Base-by-base conservation (phyloP, 345 rosid species). In the Microthlaspi erraticum region DNA sequence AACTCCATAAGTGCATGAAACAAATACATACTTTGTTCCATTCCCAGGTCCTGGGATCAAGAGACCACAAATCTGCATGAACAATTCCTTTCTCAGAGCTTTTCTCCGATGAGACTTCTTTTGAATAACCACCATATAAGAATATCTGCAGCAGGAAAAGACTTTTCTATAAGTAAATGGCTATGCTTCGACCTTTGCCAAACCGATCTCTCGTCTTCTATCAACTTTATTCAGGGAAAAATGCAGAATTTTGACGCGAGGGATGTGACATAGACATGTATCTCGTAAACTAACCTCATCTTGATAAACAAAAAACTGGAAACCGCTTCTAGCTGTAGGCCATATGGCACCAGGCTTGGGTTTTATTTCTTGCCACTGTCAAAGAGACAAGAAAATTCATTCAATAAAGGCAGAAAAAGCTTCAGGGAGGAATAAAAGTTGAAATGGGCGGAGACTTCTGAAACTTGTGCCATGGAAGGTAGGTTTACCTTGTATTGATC, bases 21-120 rank as follows among this genome's bases (percentile, higher is more conserved):
- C 41, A 14, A 68, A 16, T 63, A 75, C 84, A 31, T 76, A 90
- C 98, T 94, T 93, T 93, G 83, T 82, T 93, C 98, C 98, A 93
- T 78, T 93, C 97, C 98, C 98, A 93, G 38, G 92, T 88, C 86
- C 85, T 84, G 54, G 98, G 98, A 80, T 93, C 98, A 67, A 93
- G 96, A 23, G 94, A 89, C 96, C 97, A 93, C 88, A 93, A 76
- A 77, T 93, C 98, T 64, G 97, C 78, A 54, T 93, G 98, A 75
- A 93, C 88, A 76, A 74, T 75, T 71, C 98, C 98, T 82, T 86
- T 93, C 84, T 91, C 98, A 34, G 96, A 85, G 78, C 58, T 83
- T 80, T 91, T 91, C 71, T 89, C 97, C 7, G 97, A 75, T 73
- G 91, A 84, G 70, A 91, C 86, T 80, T 89, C 98, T 77, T 93